Evolutionary conservation across 805 yeast genomes (phyloP), one percentile per base, ranked within the genome.

Genomic region (Lipomyces mesembrius): DNA sequence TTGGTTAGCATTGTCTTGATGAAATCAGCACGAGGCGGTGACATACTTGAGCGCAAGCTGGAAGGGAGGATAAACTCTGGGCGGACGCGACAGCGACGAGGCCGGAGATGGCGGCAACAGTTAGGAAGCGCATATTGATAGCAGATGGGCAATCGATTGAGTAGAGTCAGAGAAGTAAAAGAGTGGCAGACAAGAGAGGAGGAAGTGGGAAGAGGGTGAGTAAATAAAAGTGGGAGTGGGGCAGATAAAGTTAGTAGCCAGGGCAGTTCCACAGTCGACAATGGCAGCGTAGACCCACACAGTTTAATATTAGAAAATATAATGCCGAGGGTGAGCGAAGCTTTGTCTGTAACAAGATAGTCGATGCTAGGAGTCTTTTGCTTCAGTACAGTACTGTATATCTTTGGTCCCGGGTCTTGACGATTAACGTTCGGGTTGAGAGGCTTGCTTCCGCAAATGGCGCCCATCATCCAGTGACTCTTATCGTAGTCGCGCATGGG

Each of bases 31-130:
- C 11, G 27, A 34, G 25, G 3, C 7, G 57, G n/a, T n/a, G 35
- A 25, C 54, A 37, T 43, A 62, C 65, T 56, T 66, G 60, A 17
- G 70, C 67, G 58, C 71, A 64, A 39, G 63, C 20, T 12, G 69
- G 68, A 34, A 67, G 65, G 37, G 20, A 51, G 32, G 62, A 25
- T 57, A 63, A 27, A 27, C 35, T 34, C 59, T 58, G 63, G 49
- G 69, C 69, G 37, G 62, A 12, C 25, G 61, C 71, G 52, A 57
- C 29, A 43, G 68, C 57, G 22, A 61, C 57, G 34, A 61, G 55
- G 34, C 69, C 62, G 46, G 55, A 14, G 34, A 39, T 25, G 29
- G 64, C 59, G 17, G 46, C 56, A 17, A 34, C 39, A 51, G 51
- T 12, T 6, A 63, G 32, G 65, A 32, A 64, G n/a, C 65, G 68